phyloP scores from a whole-genome alignment of 2,329 filamentous ascomycete species.

The Zarea fungicola region DNA sequence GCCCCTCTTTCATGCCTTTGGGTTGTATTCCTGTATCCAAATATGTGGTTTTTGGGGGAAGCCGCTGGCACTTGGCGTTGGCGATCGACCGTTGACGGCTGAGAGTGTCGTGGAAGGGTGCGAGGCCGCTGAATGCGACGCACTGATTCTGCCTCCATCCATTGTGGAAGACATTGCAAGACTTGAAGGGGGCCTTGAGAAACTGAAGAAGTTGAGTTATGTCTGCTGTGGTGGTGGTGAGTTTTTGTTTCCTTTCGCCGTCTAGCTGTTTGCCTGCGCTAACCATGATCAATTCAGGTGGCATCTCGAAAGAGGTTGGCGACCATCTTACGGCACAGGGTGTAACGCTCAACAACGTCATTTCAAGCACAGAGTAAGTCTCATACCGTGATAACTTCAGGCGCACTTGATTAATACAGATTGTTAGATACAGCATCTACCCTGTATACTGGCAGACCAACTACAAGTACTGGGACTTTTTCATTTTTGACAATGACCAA shows the following conservation, averaged over 20 bases:
- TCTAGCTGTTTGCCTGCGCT: neutral
- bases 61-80: neutral
- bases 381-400: neutral
- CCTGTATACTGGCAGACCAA: conserved; percentile 28
- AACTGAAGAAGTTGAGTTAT: conserved; percentile 5
- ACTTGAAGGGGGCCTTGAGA: neutral
- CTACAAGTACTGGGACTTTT: conserved; percentile 34
- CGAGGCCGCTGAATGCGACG: conserved; percentile 1
- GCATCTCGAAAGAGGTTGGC: conserved; percentile 31
- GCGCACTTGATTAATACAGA: neutral
- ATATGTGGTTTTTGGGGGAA: conserved; percentile 1
- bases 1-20: conserved; percentile 5
- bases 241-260: neutral
- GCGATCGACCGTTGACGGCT: conserved; percentile 3
- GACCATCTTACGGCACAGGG: conserved; percentile 31
- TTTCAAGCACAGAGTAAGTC: conserved; percentile 37
- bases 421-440: conserved; percentile 27
- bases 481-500: conserved; percentile 32
- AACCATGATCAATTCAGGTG: conserved; percentile 22
- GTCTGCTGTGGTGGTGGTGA: conserved; percentile 7
- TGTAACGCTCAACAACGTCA: conserved; percentile 29
- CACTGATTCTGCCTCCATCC: conserved; percentile 3
- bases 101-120: conserved; percentile 1
- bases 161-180: conserved; percentile 12
- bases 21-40: neutral